phyloP scores from a whole-genome alignment of 192 early-diverging fungal genomes.

The Backusella parvicylindrica region DNA sequence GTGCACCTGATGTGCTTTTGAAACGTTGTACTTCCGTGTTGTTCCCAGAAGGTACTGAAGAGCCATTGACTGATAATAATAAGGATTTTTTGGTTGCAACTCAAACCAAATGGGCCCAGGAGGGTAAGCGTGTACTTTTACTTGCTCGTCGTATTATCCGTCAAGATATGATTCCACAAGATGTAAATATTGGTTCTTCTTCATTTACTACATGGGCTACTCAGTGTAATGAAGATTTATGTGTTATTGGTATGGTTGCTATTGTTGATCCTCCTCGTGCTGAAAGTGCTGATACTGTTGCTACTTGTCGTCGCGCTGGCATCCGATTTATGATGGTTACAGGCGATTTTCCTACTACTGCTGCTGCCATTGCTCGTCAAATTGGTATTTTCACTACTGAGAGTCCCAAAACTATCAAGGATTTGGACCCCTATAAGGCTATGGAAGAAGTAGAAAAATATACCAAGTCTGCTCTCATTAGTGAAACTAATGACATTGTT shows the following conservation, averaged over 20 bases:
- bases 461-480: constrained; percentile 70
- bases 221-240: constrained; percentile 47
- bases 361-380: constrained; percentile 75
- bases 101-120: constrained; percentile 53
- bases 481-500: constrained; percentile 63
- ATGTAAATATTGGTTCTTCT: neutral
- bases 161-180: neutral
- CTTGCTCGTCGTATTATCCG: constrained; percentile 22
- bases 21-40: constrained; percentile 37
- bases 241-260: constrained; percentile 70
- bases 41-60: constrained; percentile 37
- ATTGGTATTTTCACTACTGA: constrained; percentile 65
- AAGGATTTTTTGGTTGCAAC: constrained; percentile 30
- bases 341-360: constrained; percentile 78
- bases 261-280: constrained; percentile 85
- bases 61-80: constrained; percentile 39
- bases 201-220: constrained; percentile 25
- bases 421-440: constrained; percentile 15
- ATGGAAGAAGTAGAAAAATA: constrained; percentile 14
- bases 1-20: constrained; percentile 77
- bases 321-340: constrained; percentile 87
- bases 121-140: constrained; percentile 59
- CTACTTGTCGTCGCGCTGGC: constrained; percentile 58
- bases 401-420: constrained; percentile 31
- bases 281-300: constrained; percentile 66